These are phyloP conservation scores for Theileria annulata DNA, from an alignment of 169 alveolate species.

Conservation along the genomic window DNA sequence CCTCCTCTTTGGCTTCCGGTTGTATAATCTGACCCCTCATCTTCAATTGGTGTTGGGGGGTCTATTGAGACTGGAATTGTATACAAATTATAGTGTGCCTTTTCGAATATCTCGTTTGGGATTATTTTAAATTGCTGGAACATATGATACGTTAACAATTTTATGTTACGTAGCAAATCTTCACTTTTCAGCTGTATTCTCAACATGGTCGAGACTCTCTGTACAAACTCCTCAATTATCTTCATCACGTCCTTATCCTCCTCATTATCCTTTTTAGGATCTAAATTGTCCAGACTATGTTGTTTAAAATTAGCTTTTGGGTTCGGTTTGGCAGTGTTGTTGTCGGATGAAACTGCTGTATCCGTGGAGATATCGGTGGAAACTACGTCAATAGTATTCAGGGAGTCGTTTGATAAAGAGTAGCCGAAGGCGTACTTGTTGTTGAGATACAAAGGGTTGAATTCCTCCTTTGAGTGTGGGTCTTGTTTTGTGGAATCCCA, in stretches of 20 bases:
- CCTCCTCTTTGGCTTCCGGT: slow-evolving; percentile 1
- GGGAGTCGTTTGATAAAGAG: neutral
- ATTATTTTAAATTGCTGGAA: slow-evolving; percentile 28
- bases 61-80: slow-evolving; percentile 59
- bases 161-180: neutral
- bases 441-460: neutral
- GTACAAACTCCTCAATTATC: neutral
- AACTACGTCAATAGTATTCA: neutral
- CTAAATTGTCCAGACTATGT: neutral
- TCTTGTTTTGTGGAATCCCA: neutral
- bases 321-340: neutral
- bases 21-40: slow-evolving; percentile 9
- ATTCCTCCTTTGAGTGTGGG: neutral
- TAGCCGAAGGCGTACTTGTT: neutral
- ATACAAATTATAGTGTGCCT: slow-evolving; percentile 40
- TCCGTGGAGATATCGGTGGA: slow-evolving; percentile 3
- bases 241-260: neutral
- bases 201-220: slow-evolving; percentile 2
- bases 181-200: slow-evolving; percentile 3
- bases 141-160: slow-evolving; percentile 37
- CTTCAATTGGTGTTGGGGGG: slow-evolving; percentile 59
- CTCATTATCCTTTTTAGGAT: neutral
- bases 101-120: slow-evolving; percentile 36
- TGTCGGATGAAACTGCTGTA: neutral
- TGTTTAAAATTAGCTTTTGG: neutral